Conservation (phyloP, 345 rosid genomes). For the Linum usitatissimum region DNA sequence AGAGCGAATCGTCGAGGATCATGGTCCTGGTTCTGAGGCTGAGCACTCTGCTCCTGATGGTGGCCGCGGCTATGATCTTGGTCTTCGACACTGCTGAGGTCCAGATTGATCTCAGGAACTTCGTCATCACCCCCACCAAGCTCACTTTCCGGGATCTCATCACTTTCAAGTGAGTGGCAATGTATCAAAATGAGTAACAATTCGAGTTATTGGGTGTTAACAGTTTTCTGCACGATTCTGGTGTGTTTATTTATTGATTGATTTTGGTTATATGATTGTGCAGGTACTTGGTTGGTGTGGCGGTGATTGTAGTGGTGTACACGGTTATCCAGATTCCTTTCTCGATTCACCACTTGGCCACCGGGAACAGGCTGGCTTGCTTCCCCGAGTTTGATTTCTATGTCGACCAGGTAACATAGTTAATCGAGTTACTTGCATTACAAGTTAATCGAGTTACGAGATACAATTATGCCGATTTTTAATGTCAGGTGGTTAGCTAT, state of each 20-base stretch:
- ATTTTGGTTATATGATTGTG: background rate
- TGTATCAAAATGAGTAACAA: no score
- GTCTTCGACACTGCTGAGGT: constrained; percentile 7
- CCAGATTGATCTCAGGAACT: background rate
- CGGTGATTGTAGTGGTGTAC: constrained; percentile 18
- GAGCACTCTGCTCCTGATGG: constrained; percentile 14
- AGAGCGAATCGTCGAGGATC: constrained; percentile 6
- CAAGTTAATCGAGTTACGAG: no score
- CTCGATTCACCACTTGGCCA: constrained; percentile 11
- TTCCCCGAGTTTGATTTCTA: constrained; percentile 26
- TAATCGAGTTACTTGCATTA: no score
- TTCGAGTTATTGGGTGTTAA: background rate
- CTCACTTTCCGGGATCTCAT: constrained; percentile 23
- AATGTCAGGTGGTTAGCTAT: constrained; percentile 18
- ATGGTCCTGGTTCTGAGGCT: constrained; percentile 23
- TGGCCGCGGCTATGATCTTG: constrained; percentile 12
- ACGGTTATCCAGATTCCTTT: constrained; percentile 23
- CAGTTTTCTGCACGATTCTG: no score
- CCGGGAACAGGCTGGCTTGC: constrained; percentile 19
- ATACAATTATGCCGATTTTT: background rate
- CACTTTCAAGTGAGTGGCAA: constrained; percentile 14
- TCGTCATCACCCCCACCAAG: constrained; percentile 9
- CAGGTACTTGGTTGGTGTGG: constrained; percentile 19
- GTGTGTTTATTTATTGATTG: no score
- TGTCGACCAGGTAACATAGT: constrained; percentile 19